Base-by-base conservation (phyloP, 208 protist species). In the Trypanosoma scelopori region DNA sequence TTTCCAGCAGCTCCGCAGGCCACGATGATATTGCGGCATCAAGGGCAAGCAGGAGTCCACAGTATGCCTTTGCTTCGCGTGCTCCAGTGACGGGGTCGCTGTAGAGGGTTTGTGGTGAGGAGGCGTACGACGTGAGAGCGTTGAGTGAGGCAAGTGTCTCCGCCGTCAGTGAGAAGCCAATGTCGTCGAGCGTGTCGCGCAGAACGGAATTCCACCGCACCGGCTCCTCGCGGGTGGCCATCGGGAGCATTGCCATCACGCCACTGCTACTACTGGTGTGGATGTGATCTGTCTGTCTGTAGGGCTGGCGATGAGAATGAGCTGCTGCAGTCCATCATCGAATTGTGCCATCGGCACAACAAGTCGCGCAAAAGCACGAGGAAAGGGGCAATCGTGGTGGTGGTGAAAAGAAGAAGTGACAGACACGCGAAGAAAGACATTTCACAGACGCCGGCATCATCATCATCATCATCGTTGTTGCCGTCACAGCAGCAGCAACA, bases 71-170 rank as follows among this genome's bases (percentile, higher is more conserved):
- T 12, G 75, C 71, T 50, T 82, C 78, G 12, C 68, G 59, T 32
- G 46, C 27, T 6, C 73, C 80, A 18, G 47, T 74, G 0, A 61
- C 53, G 28, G 67, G 37, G 47, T 87, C 69, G 18, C 63, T 63
- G 69, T 76, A 87, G 23, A 74, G 18, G 28, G 51, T 56, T 2
- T 68, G 55, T 20, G 74, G 57, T 9, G 78, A 73, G 3, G 46
- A 59, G 15, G 71, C 69, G 63, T 86, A 92, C 11, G 82, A 84
- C 41, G 76, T 56, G 45, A 92, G 62, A 62, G 80, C 76, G 52
- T 64, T 52, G 15, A 87, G 62, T 5, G 81, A 67, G 47, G 69
- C 65, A 32, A 51, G 39, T 39, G 74, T 71, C 18, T 56, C 50
- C 11, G 70, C 46, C 4, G 67, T 46, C 23, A 74, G 74, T 12